Base-by-base conservation (phyloP, 441 rosid species). In the Aleurites moluccanus region DNA sequence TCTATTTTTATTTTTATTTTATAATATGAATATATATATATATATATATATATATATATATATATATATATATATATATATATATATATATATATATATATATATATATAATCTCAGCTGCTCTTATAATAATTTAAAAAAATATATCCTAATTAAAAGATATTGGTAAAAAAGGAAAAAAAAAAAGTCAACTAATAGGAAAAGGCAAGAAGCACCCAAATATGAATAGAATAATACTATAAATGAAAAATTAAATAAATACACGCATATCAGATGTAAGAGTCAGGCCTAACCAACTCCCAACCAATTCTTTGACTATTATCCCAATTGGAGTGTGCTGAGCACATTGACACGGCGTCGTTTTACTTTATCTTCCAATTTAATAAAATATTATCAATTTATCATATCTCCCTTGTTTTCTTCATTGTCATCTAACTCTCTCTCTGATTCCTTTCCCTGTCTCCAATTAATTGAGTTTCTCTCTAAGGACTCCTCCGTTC, bases 281-380 rank as follows among this genome's bases (percentile, higher is more conserved):
- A n/a, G 56, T 6, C 27, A 55, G 65, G 56, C 77, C 77, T 10
- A 28, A 42, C 52, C 57, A 60, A 57, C 25, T 15, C 27, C 4
- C 44, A 20, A 52, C 44, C 52, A 35, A 64, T 35, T 1, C 0
- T 55, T 76, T 70, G 79, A 76, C 79, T 23, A 13, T 55, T 20
- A 8, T 28, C 45, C 60, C 38, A 11, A 27, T 45, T 40, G 85
- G 81, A 84, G 85, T 85, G 89, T 86, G 86, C 35, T 69, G 0
- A 72, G 63, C 87, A n/a, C n/a, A n/a, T n/a, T n/a, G n/a, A n/a
- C n/a, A 86, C 88, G 88, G 63, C 84, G 87, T 73, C 89, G 86
- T 78, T 82, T 15, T 25, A 2, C 40, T 64, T 16, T 57, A 42
- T 53, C 38, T 64, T 16, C 38, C 20, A 15, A 45, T 20, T 13